phyloP scores from a whole-genome alignment of 371 early-diverging fungal genomes.

The Circinella minor region DNA sequence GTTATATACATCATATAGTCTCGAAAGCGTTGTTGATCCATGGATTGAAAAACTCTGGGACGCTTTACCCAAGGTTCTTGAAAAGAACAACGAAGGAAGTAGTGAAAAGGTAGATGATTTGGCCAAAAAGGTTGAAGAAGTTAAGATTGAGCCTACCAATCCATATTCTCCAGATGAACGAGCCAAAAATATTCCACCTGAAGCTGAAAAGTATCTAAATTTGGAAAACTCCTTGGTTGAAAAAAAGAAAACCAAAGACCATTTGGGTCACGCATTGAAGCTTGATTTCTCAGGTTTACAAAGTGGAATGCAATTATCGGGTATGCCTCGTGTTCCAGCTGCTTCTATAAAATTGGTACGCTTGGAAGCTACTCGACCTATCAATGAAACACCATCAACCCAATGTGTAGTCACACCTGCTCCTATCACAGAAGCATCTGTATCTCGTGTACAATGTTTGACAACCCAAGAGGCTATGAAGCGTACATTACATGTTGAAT shows the following conservation, averaged over 20 bases:
- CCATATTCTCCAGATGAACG: conserved; percentile 24
- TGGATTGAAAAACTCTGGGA: conserved; percentile 92
- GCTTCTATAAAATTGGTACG: conserved; percentile 43
- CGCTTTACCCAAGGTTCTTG: conserved; percentile 57
- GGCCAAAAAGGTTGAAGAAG: conserved; percentile 12
- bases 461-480: conserved; percentile 69
- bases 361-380: conserved; percentile 21
- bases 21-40: conserved; percentile 89
- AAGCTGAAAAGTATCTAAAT: conserved; percentile 29
- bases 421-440: conserved; percentile 45
- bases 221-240: conserved; percentile 34
- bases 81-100: conserved; percentile 6
- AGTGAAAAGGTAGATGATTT: background rate
- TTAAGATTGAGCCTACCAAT: conserved; percentile 18
- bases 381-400: conserved; percentile 12
- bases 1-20: conserved; percentile 32
- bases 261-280: conserved; percentile 34
- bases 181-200: conserved; percentile 9
- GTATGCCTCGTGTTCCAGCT: conserved; percentile 65
- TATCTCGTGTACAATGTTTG: conserved; percentile 56
- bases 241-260: conserved; percentile 14
- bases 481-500: conserved; percentile 74
- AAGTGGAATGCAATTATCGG: conserved; percentile 62
- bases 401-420: conserved; percentile 55
- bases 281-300: conserved; percentile 61